Evolutionary conservation across 805 yeast species (phyloP).

Genomic region (Saccharomycopsis sp.): DNA sequence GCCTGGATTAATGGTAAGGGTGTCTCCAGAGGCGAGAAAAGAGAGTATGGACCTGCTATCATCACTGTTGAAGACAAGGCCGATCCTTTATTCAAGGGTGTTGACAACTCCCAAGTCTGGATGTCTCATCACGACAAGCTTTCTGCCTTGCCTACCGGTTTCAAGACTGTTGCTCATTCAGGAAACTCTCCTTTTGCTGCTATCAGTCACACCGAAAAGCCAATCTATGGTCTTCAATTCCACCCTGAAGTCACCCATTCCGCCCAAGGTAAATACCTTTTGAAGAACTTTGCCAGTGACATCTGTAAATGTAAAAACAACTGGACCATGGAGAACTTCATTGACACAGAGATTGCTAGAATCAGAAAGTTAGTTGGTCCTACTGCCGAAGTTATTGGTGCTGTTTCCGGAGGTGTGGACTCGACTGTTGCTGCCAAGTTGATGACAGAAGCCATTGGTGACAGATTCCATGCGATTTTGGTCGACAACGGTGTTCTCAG

Average conservation of each 20-base stretch:
- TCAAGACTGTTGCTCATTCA: slow-evolving; percentile 82
- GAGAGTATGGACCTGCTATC: slow-evolving; percentile 97
- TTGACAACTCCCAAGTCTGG: slow-evolving; percentile 96
- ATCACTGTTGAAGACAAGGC: slow-evolving; percentile 62
- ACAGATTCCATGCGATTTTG: slow-evolving; percentile 95
- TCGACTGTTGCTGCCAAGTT: slow-evolving; percentile 98
- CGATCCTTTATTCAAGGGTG: slow-evolving; percentile 75
- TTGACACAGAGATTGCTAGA: slow-evolving; percentile 92
- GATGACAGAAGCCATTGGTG: slow-evolving; percentile 97
- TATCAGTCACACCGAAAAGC: slow-evolving; percentile 65
- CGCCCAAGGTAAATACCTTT: slow-evolving; percentile 76
- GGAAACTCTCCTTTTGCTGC: slow-evolving; percentile 96
- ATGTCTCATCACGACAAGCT: slow-evolving; percentile 99
- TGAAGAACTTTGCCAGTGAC: slow-evolving; percentile 87
- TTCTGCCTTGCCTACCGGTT: slow-evolving; percentile 82
- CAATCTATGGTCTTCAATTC: slow-evolving; percentile 93
- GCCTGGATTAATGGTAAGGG: slow-evolving; percentile 94
- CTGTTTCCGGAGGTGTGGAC: slow-evolving; percentile 99
- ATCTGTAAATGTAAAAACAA: slow-evolving; percentile 82
- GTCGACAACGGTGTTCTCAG: slow-evolving; percentile 99
- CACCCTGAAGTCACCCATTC: slow-evolving; percentile 99
- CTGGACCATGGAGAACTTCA: slow-evolving; percentile 98
- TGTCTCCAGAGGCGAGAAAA: slow-evolving; percentile 92
- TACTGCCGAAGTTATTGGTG: slow-evolving; percentile 97
- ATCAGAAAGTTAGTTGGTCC: slow-evolving; percentile 91